Conservation (phyloP, 2,329 filamentous ascomycete genomes). For the Colletotrichum chlorophyti region DNA sequence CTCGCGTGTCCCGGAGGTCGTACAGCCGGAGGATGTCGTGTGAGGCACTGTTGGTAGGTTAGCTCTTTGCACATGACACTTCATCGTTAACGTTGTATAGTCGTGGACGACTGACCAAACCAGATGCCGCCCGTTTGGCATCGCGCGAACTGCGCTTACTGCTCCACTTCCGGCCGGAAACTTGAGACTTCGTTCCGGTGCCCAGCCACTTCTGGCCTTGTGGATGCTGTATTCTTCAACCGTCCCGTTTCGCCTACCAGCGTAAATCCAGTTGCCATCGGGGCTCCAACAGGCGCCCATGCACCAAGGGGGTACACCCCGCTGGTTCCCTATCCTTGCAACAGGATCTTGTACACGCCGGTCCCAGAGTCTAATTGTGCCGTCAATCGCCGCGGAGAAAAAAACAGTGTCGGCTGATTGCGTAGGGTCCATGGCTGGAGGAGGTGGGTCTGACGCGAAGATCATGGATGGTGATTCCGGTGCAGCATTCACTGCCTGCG, state of each 20-base stretch:
- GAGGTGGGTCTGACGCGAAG: constrained; percentile 44
- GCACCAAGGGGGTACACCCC: constrained; percentile 90
- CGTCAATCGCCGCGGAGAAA: constrained; percentile 86
- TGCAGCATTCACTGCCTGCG: constrained; percentile 20
- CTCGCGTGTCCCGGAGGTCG: constrained; percentile 74
- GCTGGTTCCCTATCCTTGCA: constrained; percentile 77
- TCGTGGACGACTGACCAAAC: constrained; percentile 70
- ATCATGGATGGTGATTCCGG: constrained; percentile 43
- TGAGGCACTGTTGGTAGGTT: constrained; percentile 68
- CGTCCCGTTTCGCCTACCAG: constrained; percentile 86
- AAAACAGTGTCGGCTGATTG: constrained; percentile 81
- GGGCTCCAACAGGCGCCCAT: constrained; percentile 97
- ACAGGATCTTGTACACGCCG: constrained; percentile 77
- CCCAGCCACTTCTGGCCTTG: constrained; percentile 71
- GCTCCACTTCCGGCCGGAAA: constrained; percentile 90
- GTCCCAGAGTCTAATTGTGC: constrained; percentile 93
- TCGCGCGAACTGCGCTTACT: constrained; percentile 85
- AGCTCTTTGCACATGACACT: no score
- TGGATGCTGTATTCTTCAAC: constrained; percentile 95
- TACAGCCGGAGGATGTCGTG: constrained; percentile 94
- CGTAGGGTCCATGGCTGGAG: constrained; percentile 56
- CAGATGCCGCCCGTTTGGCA: constrained; percentile 92
- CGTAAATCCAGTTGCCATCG: constrained; percentile 94
- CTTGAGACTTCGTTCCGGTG: constrained; percentile 79
- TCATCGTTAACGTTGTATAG: no score